Evolutionary conservation across 2,329 filamentous ascomycete species (phyloP), one percentile per base, ranked within the genome.

Genomic region (Karstenula rhodostoma): DNA sequence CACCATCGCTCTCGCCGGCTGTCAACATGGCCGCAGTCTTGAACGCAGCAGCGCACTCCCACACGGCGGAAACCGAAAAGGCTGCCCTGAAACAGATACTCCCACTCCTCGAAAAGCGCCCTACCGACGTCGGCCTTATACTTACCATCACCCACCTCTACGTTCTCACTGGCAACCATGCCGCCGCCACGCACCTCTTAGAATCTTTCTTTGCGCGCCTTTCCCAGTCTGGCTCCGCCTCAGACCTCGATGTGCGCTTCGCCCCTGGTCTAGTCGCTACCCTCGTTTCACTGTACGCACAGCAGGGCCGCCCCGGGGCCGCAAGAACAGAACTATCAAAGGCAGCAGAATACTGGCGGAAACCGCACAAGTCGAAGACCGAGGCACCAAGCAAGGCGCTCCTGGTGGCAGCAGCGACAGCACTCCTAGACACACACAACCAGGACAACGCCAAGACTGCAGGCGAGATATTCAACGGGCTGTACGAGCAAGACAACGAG

Each of bases 241-340:
- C 85, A 17, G 84, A 89, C 59, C 83, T 87, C 58, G 88, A 93
- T 67, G 86, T 90, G 27, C 89, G 94, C 12, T 95, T 90, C 76
- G 89, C 92, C 27, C 94, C 95, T 0, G 94, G 94, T 2, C 83
- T 99, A 1, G 86, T 98, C 29, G 93, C 92, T 0, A 83, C 94
- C 1, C 83, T 91, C 3, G 89, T 96, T 10, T 89, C 91, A 2
- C 83, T 99, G 0, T 95, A 97, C 78, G 87, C 87, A 68, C 81
- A 85, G 2, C 90, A 95, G 75, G 89, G 90, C 42, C 90, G 93
- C 37, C 90, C 89, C 66, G 81, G 84, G 25, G 88, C 91, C 32
- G 88, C 91, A 62, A 91, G 91, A 63, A 79, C 82, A 7, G 91
- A 95, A 72, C 83, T 98, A 19, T 87, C 89, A 60, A 91, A 90